A percentile compares a stretch with the other conserved stretches of the same genome.
Conservation (phyloP, 176 grass and related monocot species). For the Ensete glaucum region DNA sequence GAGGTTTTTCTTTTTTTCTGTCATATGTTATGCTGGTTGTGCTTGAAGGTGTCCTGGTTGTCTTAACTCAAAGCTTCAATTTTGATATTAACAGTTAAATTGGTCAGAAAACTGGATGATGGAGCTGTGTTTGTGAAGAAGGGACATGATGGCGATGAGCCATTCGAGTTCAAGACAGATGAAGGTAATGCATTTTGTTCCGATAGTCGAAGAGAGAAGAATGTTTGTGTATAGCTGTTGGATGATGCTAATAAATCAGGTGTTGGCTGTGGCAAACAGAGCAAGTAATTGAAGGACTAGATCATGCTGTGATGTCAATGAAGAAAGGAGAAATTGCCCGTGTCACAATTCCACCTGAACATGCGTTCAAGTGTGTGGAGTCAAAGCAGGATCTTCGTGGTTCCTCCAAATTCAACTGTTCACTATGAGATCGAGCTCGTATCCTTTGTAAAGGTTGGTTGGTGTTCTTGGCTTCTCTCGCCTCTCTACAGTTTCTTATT, state of each 20-base stretch:
- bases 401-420: conserved; percentile 52
- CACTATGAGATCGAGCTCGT: conserved; percentile 62
- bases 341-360: conserved; percentile 50
- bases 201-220: background rate
- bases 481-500: background rate
- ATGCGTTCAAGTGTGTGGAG: conserved; percentile 55
- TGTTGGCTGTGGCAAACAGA: conserved; percentile 2
- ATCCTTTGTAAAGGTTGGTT: conserved; percentile 65
- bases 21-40: background rate
- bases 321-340: conserved; percentile 67
- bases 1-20: background rate
- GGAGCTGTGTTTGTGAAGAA: conserved; percentile 16
- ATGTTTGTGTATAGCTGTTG: background rate
- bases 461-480: background rate
- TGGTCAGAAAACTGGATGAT: conserved; percentile 21
- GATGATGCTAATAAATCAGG: background rate
- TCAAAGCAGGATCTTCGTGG: conserved; percentile 41
- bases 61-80: background rate
- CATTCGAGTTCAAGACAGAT: conserved; percentile 19
- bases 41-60: background rate
- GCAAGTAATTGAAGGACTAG: conserved; percentile 76
- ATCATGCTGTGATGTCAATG: conserved; percentile 62
- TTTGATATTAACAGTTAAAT: conserved; percentile 17
- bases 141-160: conserved; percentile 12
- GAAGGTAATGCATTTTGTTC: conserved; percentile 1